Conservation (phyloP, 139 green algal genomes). For the Chlamydomonas sphaeroides region DNA sequence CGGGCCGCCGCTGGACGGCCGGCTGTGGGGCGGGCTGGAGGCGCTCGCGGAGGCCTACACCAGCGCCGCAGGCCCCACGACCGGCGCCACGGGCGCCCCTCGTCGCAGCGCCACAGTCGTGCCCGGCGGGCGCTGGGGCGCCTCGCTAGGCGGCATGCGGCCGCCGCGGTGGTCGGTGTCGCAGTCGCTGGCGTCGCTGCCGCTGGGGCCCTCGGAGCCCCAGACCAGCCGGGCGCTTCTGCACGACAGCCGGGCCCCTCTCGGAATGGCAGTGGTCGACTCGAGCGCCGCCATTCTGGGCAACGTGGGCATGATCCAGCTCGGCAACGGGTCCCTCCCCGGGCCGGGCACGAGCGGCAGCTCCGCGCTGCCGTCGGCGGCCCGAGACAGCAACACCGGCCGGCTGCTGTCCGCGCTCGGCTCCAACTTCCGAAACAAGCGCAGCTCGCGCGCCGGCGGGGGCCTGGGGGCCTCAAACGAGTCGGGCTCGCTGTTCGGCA, state of each 20-base stretch:
- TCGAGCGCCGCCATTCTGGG: neutral
- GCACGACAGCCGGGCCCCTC: neutral
- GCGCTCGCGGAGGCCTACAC: constrained; percentile 8
- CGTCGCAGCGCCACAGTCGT: too few species aligned
- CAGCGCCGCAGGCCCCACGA: neutral
- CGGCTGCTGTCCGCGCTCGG: constrained; percentile 2
- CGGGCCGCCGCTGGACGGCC: neutral
- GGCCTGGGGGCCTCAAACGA: neutral
- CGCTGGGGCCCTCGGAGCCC: too few species aligned
- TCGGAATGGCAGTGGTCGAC: neutral
- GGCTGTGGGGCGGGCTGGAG: constrained; percentile 17
- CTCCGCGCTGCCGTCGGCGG: neutral
- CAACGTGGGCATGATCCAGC: too few species aligned
- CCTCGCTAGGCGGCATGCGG: neutral
- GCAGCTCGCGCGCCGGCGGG: constrained; percentile 10
- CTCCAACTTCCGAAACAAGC: neutral
- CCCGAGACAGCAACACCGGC: constrained; percentile 28
- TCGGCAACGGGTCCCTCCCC: neutral
- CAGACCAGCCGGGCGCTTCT: neutral
- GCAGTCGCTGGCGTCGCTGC: neutral
- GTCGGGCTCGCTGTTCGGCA: too few species aligned
- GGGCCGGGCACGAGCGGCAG: neutral
- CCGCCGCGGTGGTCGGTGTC: neutral
- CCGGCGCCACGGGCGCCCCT: too few species aligned
- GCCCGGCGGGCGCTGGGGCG: too few species aligned